Conservation (phyloP, 129 eudicot genomes). For the Erigeron canadensis region DNA sequence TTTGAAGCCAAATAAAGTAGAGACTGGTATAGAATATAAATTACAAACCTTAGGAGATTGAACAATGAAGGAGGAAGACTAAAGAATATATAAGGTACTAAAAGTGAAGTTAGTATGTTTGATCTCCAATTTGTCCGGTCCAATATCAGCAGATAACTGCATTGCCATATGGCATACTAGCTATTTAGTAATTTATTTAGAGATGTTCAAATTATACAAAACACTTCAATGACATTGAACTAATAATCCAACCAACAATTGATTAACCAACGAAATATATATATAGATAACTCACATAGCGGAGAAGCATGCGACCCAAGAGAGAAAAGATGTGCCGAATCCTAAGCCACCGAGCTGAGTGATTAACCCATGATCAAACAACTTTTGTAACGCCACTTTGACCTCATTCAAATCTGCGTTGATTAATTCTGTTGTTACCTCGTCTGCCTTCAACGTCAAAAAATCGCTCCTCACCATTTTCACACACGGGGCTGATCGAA, state of each 20-base stretch:
- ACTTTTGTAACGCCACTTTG: conserved; percentile 46
- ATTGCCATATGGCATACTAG: conserved; percentile 20
- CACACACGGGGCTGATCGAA: conserved; percentile 16
- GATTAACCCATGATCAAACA: conserved; percentile 43
- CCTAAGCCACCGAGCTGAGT: conserved; percentile 54
- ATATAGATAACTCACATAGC: conserved; percentile 51
- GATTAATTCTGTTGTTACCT: conserved; percentile 38
- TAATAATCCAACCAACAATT: no score
- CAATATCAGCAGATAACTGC: conserved; percentile 86
- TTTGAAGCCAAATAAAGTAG: conserved; percentile 7
- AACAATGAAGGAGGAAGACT: conserved; percentile 58
- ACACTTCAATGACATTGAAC: neutral
- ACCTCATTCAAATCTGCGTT: conserved; percentile 58
- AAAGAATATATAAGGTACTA: conserved; percentile 76
- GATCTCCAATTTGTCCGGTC: conserved; percentile 89
- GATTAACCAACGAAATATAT: neutral
- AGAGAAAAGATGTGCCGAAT: conserved; percentile 63
- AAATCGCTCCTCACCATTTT: conserved; percentile 55
- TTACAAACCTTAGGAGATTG: conserved; percentile 53
- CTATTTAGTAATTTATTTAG: neutral
- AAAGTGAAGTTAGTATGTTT: conserved; percentile 76
- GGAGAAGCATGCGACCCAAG: conserved; percentile 75
- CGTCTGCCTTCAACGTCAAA: conserved; percentile 48
- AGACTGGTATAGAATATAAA: neutral
- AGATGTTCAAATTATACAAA: neutral